A percentile compares a stretch with the other conserved stretches of the same genome.
These are phyloP conservation scores for Buddleja alternifolia DNA, from an alignment of 257 asterid species.

Conservation along the genomic window DNA sequence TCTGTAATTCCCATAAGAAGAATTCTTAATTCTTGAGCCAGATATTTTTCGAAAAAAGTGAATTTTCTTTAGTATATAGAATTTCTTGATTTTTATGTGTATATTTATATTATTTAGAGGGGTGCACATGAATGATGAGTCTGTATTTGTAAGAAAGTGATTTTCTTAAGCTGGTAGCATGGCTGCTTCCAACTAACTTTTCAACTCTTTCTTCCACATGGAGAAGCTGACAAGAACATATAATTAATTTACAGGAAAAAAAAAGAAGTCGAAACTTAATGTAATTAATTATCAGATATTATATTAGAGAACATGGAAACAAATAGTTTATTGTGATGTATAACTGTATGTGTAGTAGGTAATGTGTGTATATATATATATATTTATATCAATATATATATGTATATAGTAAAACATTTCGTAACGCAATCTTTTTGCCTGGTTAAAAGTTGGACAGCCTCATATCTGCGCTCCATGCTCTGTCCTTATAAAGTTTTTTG, in stretches of 20 bases:
- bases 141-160: constrained; percentile 31
- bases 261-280: too few relatives aligned
- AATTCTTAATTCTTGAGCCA: constrained; percentile 1
- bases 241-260: constrained; percentile 32
- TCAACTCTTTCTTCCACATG: constrained; percentile 40
- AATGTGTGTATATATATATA: background rate
- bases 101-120: background rate
- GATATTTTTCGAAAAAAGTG: constrained; percentile 14
- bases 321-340: background rate
- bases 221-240: constrained; percentile 33
- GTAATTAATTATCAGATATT: background rate
- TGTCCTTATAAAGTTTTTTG: constrained; percentile 30
- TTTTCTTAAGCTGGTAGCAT: constrained; percentile 16
- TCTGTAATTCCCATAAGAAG: background rate
- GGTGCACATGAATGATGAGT: constrained; percentile 38
- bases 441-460: constrained; percentile 39
- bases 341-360: constrained; percentile 23
- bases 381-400: too few relatives aligned
- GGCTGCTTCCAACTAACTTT: constrained; percentile 37
- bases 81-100: constrained; percentile 24
- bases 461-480: constrained; percentile 37
- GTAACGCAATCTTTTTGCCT: constrained; percentile 40
- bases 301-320: background rate
- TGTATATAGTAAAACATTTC: constrained; percentile 29
- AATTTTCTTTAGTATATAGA: constrained; percentile 29